Percentiles rank a stretch among this genome's conserved stretches.
Conservation (phyloP, 345 rosid species). For the Dipteronia sinensis region DNA sequence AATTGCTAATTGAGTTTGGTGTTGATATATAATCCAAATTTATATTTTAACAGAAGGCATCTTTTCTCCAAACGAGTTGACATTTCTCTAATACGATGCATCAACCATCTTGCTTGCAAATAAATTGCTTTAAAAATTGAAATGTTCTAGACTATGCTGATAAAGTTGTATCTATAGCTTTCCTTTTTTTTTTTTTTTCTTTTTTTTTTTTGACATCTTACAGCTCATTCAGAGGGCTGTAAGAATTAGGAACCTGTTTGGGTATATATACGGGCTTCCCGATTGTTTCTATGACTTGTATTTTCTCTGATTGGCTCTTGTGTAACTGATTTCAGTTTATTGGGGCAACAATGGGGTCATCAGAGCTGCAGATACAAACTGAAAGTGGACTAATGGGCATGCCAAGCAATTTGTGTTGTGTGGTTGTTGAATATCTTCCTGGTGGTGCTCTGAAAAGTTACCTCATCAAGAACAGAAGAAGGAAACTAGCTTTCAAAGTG, state of each 20-base stretch:
- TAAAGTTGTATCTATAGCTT: neutral
- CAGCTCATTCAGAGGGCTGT: neutral
- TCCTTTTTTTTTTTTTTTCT: neutral
- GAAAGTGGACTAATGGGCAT: slow-evolving; percentile 76
- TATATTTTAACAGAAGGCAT: neutral
- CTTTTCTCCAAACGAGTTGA: neutral
- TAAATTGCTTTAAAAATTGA: neutral
- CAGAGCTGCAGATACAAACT: slow-evolving; percentile 76
- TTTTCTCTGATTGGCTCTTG: slow-evolving; percentile 15
- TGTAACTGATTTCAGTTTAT: slow-evolving; percentile 61
- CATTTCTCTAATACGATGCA: too few relatives aligned
- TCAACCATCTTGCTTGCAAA: neutral
- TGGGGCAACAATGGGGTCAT: slow-evolving; percentile 96
- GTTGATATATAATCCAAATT: neutral
- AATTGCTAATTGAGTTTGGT: neutral
- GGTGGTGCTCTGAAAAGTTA: slow-evolving; percentile 90
- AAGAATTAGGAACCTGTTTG: slow-evolving; percentile 2
- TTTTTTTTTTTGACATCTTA: neutral
- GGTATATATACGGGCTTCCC: neutral
- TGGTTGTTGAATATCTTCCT: slow-evolving; percentile 94
- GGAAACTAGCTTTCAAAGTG: slow-evolving; percentile 89
- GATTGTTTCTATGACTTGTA: neutral
- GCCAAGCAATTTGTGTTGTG: slow-evolving; percentile 93
- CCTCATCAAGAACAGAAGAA: slow-evolving; percentile 87
- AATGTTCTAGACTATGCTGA: neutral